Percentiles rank a stretch among this genome's conserved stretches.
Conservation (phyloP, 169 alveolate species). For the Plasmodium coatneyi region DNA sequence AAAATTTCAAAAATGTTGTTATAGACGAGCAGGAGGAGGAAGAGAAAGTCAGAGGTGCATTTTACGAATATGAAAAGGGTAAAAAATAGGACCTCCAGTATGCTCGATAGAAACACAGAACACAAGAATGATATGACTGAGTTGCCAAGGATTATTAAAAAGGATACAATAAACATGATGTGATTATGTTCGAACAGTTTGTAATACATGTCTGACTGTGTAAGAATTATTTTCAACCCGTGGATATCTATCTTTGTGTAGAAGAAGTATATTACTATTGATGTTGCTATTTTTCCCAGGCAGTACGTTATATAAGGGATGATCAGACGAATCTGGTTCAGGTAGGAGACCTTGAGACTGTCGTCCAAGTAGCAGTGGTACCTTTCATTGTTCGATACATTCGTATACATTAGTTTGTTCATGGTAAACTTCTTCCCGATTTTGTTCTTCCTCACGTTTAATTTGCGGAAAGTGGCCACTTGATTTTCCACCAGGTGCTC, state of each 20-base stretch:
- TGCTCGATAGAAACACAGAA: constrained; percentile 23
- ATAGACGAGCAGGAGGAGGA: constrained; percentile 31
- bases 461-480: neutral
- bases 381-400: constrained; percentile 51
- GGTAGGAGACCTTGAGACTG: constrained; percentile 33
- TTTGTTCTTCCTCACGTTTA: constrained; percentile 28
- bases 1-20: constrained; percentile 43
- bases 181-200: constrained; percentile 39
- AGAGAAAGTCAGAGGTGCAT: constrained; percentile 46
- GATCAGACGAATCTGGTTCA: constrained; percentile 54
- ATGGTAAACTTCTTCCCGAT: constrained; percentile 26
- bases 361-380: constrained; percentile 44
- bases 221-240: constrained; percentile 18
- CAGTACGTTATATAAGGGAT: constrained; percentile 62
- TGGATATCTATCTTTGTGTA: constrained; percentile 13
- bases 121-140: constrained; percentile 46
- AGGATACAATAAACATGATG: constrained; percentile 36
- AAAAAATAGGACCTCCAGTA: constrained; percentile 30
- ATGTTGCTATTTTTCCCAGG: constrained; percentile 49
- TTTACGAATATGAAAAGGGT: constrained; percentile 36
- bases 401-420: constrained; percentile 57
- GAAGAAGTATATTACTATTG: constrained; percentile 50
- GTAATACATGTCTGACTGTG: constrained; percentile 14
- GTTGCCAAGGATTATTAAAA: constrained; percentile 50
- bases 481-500: constrained; percentile 12